These are phyloP conservation scores for Annona cherimola DNA, from an alignment of 164 flowering plant species.

Conservation along the genomic window DNA sequence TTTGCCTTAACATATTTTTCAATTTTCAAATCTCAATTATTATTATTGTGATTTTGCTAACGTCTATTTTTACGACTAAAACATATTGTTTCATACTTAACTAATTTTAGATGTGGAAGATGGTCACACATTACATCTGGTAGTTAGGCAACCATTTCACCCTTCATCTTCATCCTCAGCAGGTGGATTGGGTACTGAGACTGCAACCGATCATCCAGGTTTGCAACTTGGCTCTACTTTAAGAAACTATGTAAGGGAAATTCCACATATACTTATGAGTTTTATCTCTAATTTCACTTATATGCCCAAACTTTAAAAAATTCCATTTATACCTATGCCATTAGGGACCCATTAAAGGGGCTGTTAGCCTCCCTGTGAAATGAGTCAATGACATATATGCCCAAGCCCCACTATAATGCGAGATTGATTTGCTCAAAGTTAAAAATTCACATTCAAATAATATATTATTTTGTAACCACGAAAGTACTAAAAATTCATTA, in stretches of 20 bases:
- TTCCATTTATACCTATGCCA: no score
- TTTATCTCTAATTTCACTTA: no score
- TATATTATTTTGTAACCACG: no score
- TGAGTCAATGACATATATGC: no score
- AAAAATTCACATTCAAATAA: no score
- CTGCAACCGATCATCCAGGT: slow-evolving; percentile 9
- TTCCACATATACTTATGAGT: no score
- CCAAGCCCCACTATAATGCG: no score
- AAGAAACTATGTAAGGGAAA: background rate
- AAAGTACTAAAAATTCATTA: no score
- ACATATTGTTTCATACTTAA: slow-evolving; percentile 29
- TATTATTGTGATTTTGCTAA: background rate
- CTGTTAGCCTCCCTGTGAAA: no score
- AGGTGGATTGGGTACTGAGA: slow-evolving; percentile 22
- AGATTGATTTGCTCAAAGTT: no score
- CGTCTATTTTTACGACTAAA: background rate
- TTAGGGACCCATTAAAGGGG: no score
- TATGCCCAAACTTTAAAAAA: no score
- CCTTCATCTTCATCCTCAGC: slow-evolving; percentile 29
- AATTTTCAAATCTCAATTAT: background rate
- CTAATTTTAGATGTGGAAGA: slow-evolving; percentile 78
- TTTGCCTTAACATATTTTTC: background rate
- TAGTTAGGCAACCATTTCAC: slow-evolving; percentile 71
- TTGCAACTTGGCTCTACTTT: slow-evolving; percentile 10
- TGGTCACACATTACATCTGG: slow-evolving; percentile 96